phyloP scores from a whole-genome alignment of 2,329 filamentous ascomycete species.

The Plenodomus tracheiphilus region DNA sequence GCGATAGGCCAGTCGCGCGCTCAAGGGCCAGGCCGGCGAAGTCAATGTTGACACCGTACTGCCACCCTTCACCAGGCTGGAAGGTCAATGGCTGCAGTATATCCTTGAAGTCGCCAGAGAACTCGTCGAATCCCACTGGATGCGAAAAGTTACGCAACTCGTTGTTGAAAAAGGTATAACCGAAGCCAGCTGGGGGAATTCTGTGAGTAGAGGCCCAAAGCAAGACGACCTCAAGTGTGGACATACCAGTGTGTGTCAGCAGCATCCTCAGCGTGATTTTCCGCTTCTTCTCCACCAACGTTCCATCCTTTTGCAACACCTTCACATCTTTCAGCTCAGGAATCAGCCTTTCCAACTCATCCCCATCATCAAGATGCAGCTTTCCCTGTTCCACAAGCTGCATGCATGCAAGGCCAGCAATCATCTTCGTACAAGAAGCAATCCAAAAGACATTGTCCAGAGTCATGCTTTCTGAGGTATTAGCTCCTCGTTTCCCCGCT shows the following conservation, averaged over 20 bases:
- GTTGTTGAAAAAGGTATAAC: constrained; percentile 54
- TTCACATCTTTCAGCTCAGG: constrained; percentile 46
- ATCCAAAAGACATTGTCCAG: constrained; percentile 62
- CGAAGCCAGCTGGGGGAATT: constrained; percentile 46
- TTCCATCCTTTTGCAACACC: constrained; percentile 35
- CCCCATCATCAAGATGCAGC: constrained; percentile 32
- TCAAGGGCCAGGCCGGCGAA: constrained; percentile 53
- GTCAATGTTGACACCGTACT: constrained; percentile 55
- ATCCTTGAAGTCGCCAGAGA: constrained; percentile 57
- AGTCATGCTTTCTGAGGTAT: constrained; percentile 55
- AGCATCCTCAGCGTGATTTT: constrained; percentile 56
- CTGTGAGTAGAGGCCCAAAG: neutral
- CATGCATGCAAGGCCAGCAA: constrained; percentile 36
- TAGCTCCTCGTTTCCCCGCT: constrained; percentile 45
- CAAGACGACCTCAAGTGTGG: neutral
- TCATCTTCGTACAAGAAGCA: constrained; percentile 52
- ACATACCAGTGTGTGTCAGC: constrained; percentile 47
- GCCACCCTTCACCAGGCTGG: constrained; percentile 64
- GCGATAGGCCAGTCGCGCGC: constrained; percentile 45
- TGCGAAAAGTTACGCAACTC: constrained; percentile 49
- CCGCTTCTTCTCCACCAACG: constrained; percentile 44
- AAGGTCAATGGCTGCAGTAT: constrained; percentile 60
- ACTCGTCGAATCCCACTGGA: constrained; percentile 61
- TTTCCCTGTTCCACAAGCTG: constrained; percentile 40
- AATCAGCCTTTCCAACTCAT: constrained; percentile 26